Evolutionary conservation across 2,329 filamentous ascomycete genomes (phyloP), one percentile per base, ranked within the genome.

Genomic region (Aaosphaeria arxii): DNA sequence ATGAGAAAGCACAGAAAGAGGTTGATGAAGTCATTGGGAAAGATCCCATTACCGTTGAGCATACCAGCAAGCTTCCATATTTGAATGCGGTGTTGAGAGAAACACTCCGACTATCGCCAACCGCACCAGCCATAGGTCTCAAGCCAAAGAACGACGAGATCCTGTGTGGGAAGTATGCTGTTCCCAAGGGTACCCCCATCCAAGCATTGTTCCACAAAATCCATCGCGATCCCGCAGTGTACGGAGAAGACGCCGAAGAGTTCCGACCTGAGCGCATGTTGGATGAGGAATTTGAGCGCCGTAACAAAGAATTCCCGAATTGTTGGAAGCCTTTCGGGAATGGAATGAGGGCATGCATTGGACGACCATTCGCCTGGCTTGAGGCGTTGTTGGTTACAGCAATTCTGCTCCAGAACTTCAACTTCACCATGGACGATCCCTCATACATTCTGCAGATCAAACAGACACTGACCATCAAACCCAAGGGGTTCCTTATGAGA

Each of bases 311-410:
- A 29, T 71, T 63, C 28, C 68, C 70, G 6, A 69, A 73, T 40
- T 64, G 62, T 55, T 77, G 58, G 77, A 82, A 81, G 55, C 79
- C 79, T 0, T 81, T 81, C 50, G 79, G 79, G 1, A 81, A 75
- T 32, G 79, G 78, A 1, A 69, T 75, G 58, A 67, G 79, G 28
- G 76, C 64, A 11, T 82, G 79, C 48, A 81, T 82, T 31, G 78
- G 79, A 4, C 67, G 78, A 1, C 69, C 76, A 0, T 82, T 82
- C 47, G 78, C 78, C 0, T 79, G 76, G 75, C 79, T 82, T 55
- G 79, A 82, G 50, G 71, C 73, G 3, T 54, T 81, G 4, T 63
- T 81, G 30, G 67, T 68, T 13, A 61, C 69, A 42, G 72, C 71
- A 0, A 69, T 75, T 47, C 63, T 76, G 11, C 51, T 76, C n/a